A percentile compares a stretch with the other conserved stretches of the same genome.
Evolutionary conservation across 169 alveolate species (phyloP).

Genomic region (Plasmodium inui): DNA sequence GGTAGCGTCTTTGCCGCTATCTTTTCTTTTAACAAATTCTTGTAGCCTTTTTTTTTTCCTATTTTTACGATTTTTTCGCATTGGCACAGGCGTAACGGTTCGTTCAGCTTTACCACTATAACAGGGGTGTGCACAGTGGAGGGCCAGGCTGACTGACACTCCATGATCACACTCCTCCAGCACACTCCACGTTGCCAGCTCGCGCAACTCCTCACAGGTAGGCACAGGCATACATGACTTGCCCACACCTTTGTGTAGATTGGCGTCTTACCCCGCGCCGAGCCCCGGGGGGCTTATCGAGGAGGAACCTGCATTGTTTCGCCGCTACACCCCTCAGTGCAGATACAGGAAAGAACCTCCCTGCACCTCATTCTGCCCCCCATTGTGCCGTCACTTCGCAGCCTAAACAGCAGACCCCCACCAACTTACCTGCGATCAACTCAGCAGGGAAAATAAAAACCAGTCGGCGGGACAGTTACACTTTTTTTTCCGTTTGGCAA

Average conservation of each 20-base stretch:
- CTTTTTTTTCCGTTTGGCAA: background rate
- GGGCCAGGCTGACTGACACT: background rate
- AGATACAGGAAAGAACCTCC: background rate
- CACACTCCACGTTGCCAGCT: background rate
- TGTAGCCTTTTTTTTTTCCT: background rate
- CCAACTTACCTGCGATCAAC: background rate
- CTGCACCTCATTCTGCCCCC: background rate
- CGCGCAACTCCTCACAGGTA: background rate
- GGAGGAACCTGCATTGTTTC: background rate
- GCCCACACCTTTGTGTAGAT: background rate
- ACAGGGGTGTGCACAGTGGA: background rate
- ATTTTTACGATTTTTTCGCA: too few relatives aligned
- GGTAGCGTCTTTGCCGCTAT: background rate
- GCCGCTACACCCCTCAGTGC: background rate
- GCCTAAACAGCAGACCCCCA: background rate
- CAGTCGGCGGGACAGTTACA: background rate
- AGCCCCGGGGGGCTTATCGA: background rate
- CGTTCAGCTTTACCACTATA: background rate
- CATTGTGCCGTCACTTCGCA: background rate
- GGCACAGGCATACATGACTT: background rate
- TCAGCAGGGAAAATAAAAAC: background rate
- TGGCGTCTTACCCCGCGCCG: background rate
- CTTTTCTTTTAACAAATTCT: background rate
- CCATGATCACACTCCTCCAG: too few relatives aligned
- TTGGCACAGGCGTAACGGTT: background rate